Evolutionary conservation across 345 rosid species (phyloP), one percentile per base, ranked within the genome.

Genomic region (Psidium guajava): DNA sequence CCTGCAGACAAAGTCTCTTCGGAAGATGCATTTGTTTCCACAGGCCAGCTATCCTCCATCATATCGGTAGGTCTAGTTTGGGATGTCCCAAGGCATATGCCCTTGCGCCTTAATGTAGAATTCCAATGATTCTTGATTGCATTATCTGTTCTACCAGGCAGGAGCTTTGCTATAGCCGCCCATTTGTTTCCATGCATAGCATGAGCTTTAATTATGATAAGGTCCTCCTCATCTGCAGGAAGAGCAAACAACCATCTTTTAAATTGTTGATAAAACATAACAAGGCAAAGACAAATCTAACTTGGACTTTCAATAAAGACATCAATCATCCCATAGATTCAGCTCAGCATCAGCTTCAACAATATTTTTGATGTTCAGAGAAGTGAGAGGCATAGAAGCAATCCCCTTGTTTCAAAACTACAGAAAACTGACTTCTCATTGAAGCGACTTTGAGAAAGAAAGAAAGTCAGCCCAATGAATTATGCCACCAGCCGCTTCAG

Each of bases 151-250:
- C 98, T 93, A 50, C 98, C 98, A 0, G 98, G 93, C 54, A 96
- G 84, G 82, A 91, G 91, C 86, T 92, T 94, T 6, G 98, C 96
- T 69, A 96, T 96, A 20, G 90, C 94, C 0, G 98, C 98, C 99
- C 99, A 96, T 90, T 95, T 96, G 92, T 96, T 96, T 42, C 98
- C 99, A 52, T 95, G 95, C 75, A 91, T 82, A n/a, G 93, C 89
- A 64, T 96, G 99, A 47, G 94, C 95, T 42, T 93, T 87, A 73
- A 96, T 92, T 42, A 96, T 95, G 86, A 93, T 91, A 6, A 58
- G 89, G 82, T 96, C 99, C 91, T 96, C 98, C 88, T 96, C 99
- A 88, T 94, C 98, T 96, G 80, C 80, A 69, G 47, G 47, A 69
- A 89, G 87, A 89, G 14, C 52, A 88, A 75, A 36, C 80, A 69